Evolutionary conservation across 441 rosid species (phyloP), one percentile per base, ranked within the genome.

Genomic region (Macaranga tanarius): DNA sequence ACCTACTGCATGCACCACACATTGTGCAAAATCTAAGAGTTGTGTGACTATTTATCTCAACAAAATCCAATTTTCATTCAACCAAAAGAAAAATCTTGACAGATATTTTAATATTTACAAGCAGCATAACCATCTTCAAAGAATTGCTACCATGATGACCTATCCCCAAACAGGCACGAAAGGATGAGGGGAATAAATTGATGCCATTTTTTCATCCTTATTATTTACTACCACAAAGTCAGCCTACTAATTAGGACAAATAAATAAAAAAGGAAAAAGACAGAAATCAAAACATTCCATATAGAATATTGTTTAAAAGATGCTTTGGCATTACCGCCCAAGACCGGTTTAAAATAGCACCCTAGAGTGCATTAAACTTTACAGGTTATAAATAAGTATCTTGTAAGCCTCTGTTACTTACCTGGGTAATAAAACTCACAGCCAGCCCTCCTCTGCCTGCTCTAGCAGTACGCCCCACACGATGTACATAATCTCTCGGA

Each of bases 401-500:
- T 64, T 40, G 38, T 59, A 63, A 17, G 6, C 65, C 62, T 34
- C 67, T 50, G 12, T 28, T 34, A 69, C 65, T 80, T 83, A 92
- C 98, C 96, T 91, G 86, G 16, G 96, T 83, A 72, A 91, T 75
- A 74, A 91, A 84, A 86, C 96, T 95, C 62, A 93, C 74, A 70
- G 98, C 95, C 78, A 90, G 75, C 28, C 99, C 96, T 78, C 87
- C 93, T 88, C 98, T 85, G 70, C 99, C 96, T 78, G 97, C 99
- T 82, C 98, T 90, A 70, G 99, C 98, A 52, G 98, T 93, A 84
- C 97, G 96, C 44, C 99, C 98, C 23, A 93, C 99, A 76, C 96
- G 97, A 83, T 95, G 99, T 61, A 90, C 93, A 79, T 95, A 95
- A 82, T 95, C 99, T 76, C 92, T 89, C 8, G 97, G 89, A 81